A percentile compares a stretch with the other conserved stretches of the same genome.
These are phyloP conservation scores for Kingdonia uniflora DNA, from an alignment of 164 flowering plant genomes.

Conservation along the genomic window DNA sequence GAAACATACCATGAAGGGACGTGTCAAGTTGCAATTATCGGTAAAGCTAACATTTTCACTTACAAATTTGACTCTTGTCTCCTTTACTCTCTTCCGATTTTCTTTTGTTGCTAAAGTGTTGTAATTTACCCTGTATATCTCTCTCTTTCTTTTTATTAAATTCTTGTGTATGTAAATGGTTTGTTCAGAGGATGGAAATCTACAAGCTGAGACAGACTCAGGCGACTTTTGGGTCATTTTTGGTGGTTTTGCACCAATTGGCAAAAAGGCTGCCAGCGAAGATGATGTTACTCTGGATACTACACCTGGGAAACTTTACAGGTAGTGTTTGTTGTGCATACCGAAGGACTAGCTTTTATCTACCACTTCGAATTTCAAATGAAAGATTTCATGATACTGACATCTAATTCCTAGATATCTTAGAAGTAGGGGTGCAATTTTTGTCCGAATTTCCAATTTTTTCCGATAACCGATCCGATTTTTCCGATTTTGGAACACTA, in stretches of 20 bases:
- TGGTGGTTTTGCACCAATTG: slow-evolving; percentile 99
- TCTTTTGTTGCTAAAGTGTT: too few species aligned
- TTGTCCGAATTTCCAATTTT: too few species aligned
- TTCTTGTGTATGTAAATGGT: slow-evolving; percentile 4
- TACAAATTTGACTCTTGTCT: too few species aligned
- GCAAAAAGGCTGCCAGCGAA: slow-evolving; percentile 69
- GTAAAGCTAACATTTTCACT: slow-evolving; percentile 44
- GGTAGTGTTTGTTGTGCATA: slow-evolving; percentile 32
- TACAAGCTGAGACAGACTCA: slow-evolving; percentile 86
- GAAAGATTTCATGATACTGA: too few species aligned
- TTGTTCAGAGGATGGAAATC: slow-evolving; percentile 86
- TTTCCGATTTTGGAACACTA: too few species aligned
- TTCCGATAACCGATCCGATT: too few species aligned
- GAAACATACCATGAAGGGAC: slow-evolving; percentile 89
- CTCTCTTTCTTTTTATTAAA: not conserved
- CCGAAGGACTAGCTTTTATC: not conserved
- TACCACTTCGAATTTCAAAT: too few species aligned
- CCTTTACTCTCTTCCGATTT: too few species aligned
- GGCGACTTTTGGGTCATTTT: slow-evolving; percentile 98
- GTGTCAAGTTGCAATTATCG: slow-evolving; percentile 91
- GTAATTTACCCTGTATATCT: too few species aligned
- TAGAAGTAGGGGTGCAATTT: too few species aligned
- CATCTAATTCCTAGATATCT: too few species aligned
- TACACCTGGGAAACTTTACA: slow-evolving; percentile 70
- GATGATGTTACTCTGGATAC: slow-evolving; percentile 79